Base-by-base conservation (phyloP, 768 basidiomycete genomes). In the Hydnum rufescens region DNA sequence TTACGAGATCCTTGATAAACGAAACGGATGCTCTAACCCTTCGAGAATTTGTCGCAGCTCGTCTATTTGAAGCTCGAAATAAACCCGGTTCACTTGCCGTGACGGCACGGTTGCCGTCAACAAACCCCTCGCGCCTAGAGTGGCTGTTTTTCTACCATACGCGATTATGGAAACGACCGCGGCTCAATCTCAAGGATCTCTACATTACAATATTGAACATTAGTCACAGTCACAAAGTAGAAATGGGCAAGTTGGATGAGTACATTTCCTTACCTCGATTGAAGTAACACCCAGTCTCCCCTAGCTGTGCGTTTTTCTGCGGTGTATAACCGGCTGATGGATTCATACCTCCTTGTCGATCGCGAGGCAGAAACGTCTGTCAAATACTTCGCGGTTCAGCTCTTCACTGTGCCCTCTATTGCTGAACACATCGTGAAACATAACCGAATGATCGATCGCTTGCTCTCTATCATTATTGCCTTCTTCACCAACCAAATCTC, bases 321-420 rank as follows among this genome's bases (percentile, higher is more conserved):
- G 51, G 77, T 87, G 5, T 99, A 96, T 65, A 80, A 80, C 53
- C 74, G 80, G 4, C 71, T 96, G 48, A 82, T 92, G 58, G 86
- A 93, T 58, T 77, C 87, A 2, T 96, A 92, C 65, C 77, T 97
- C 5, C 76, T 93, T 43, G 76, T 84, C 22, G 95, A 97, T 59
- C 76, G 92, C 8, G 93, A 99, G 63, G 82, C 86, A 0, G 95
- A 99, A 62, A 88, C 87, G 4, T 90, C 86, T 16, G 82, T 97
- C 69, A 84, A 92, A 60, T 89, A 88, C 62, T 85, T 93, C 56
- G 83, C 87, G 16, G 71, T 93, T 3, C 88, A 95, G 61, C 73
- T 97, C 31, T 95, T 95, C 68, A 89, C 90, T 0, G 82, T 88
- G 1, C 90, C 90, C 0, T 82, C 80, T 2, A 77, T 92, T 49